Evolutionary conservation across 2,329 filamentous ascomycete genomes (phyloP).

Genomic region (Colletotrichum spinosum): DNA sequence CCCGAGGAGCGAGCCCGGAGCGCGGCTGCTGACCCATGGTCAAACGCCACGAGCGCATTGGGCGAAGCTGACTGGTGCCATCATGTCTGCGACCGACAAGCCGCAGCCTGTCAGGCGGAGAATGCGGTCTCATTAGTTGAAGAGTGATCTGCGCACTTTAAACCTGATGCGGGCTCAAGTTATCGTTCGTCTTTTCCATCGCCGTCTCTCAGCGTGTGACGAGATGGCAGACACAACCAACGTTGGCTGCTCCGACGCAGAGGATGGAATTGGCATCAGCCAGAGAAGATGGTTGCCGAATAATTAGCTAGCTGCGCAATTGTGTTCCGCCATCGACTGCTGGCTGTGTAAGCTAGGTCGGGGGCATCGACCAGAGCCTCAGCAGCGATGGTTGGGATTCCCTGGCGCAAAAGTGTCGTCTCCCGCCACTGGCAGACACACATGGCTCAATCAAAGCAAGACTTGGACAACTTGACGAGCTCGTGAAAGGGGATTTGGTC

Average conservation of each 20-base stretch:
- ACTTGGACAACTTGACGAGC: too few species aligned
- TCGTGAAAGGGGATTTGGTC: too few species aligned
- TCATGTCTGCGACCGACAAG: slow-evolving; percentile 28
- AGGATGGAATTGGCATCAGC: background rate
- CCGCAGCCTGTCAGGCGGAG: slow-evolving; percentile 33
- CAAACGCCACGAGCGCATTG: slow-evolving; percentile 24
- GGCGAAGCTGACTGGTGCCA: slow-evolving; percentile 13
- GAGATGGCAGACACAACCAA: slow-evolving; percentile 3
- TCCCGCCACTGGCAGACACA: too few species aligned
- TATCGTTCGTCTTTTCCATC: slow-evolving; percentile 24
- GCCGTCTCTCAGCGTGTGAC: slow-evolving; percentile 16
- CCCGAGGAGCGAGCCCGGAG: slow-evolving; percentile 12
- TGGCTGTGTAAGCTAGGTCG: too few species aligned
- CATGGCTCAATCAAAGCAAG: too few species aligned
- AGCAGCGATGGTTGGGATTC: too few species aligned
- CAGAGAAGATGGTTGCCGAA: too few species aligned
- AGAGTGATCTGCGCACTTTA: slow-evolving; percentile 27
- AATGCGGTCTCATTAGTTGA: slow-evolving; percentile 36
- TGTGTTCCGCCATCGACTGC: background rate
- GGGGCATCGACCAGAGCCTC: too few species aligned
- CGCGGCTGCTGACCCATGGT: slow-evolving; percentile 2
- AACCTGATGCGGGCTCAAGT: background rate
- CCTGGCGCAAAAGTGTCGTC: too few species aligned
- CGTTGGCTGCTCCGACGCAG: background rate
- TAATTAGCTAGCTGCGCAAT: background rate